Conservation (phyloP, 208 protist genomes). For the Leishmania lainsoni region DNA sequence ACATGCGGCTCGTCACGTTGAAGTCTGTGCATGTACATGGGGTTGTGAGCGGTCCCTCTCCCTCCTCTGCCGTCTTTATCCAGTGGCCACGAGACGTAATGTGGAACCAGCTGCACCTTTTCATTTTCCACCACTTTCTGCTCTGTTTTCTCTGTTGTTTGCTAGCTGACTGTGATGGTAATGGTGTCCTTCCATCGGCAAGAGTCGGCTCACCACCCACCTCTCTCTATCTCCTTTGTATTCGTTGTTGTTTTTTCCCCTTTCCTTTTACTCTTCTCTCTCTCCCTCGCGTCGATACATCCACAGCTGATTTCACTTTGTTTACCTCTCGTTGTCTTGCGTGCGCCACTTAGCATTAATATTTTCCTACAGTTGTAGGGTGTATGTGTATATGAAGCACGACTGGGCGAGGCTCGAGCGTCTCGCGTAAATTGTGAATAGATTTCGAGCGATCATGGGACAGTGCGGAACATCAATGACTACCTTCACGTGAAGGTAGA, state of each 20-base stretch:
- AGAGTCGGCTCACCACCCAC: neutral
- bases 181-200: conserved; percentile 7
- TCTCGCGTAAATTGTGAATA: too few relatives aligned
- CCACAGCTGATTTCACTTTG: neutral
- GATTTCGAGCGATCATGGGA: too few relatives aligned
- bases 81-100: neutral
- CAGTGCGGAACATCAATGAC: too few relatives aligned
- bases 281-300: neutral
- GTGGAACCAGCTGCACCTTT: neutral
- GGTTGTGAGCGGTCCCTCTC: neutral
- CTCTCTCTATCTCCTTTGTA: neutral
- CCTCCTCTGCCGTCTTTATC: neutral
- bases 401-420: too few relatives aligned
- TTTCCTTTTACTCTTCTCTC: neutral
- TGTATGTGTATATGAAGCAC: too few relatives aligned
- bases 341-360: too few relatives aligned
- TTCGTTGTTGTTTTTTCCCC: neutral
- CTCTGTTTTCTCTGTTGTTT: neutral
- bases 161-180: neutral
- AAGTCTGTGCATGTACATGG: neutral
- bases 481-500: too few relatives aligned
- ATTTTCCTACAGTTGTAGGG: too few relatives aligned
- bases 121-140: neutral
- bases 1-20: neutral
- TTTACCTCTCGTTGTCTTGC: neutral